phyloP scores from a whole-genome alignment of 805 yeast species.

The Metschnikowia chrysomelidarum region DNA sequence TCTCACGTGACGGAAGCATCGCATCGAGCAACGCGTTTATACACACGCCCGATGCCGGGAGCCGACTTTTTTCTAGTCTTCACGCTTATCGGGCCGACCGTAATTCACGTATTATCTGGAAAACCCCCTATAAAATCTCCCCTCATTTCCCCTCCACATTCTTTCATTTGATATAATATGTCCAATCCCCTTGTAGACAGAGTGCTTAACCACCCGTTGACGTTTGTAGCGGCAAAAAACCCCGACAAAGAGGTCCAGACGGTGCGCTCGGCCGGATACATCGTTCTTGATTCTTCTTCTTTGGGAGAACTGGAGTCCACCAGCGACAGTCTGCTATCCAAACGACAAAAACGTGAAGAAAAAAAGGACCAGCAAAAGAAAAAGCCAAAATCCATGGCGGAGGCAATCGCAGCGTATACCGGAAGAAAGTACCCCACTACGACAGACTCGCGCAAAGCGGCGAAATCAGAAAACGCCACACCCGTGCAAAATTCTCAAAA shows the following conservation, averaged over 20 bases:
- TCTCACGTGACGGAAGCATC: too few species aligned
- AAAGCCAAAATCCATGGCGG: constrained; percentile 47
- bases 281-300: constrained; percentile 14
- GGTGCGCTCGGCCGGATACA: constrained; percentile 17
- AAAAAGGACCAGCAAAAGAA: too few species aligned
- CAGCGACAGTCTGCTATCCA: constrained; percentile 2
- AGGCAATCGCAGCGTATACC: constrained; percentile 57
- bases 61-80: too few species aligned
- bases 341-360: constrained; percentile 10
- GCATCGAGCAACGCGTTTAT: too few species aligned
- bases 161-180: too few species aligned
- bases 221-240: constrained; percentile 59
- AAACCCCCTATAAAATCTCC: too few species aligned
- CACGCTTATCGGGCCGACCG: too few species aligned
- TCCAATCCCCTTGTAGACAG: constrained; percentile 60
- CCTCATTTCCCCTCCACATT: too few species aligned
- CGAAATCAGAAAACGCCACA: constrained; percentile 1
- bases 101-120: too few species aligned
- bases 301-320: constrained; percentile 8
- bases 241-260: constrained; percentile 18
- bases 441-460: constrained; percentile 26
- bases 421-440: constrained; percentile 53
- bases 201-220: constrained; percentile 57
- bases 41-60: too few species aligned
- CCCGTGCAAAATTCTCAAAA: too few species aligned